Percentiles rank a stretch among this genome's conserved stretches.
Evolutionary conservation across 176 grass and related monocot genomes (phyloP).

Genomic region (Elaeis guineensis): DNA sequence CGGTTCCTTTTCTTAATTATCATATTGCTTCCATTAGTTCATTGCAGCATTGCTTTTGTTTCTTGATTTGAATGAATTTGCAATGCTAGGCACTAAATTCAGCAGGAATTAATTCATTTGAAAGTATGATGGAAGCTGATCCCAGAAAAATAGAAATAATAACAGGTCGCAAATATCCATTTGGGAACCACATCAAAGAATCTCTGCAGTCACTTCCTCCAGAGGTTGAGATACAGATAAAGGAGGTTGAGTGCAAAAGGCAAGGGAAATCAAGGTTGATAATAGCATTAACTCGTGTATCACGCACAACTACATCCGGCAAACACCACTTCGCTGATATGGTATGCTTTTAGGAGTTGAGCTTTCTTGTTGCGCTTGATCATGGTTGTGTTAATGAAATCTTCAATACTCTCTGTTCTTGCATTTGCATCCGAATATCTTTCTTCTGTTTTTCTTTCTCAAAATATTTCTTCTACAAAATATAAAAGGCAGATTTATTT

Average conservation of each 20-base stretch:
- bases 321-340: constrained; percentile 71
- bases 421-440: no score
- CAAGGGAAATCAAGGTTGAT: constrained; percentile 52
- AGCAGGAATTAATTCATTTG: constrained; percentile 66
- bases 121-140: constrained; percentile 62
- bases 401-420: no score
- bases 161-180: constrained; percentile 87
- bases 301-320: constrained; percentile 38
- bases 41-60: no score
- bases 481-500: neutral
- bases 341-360: constrained; percentile 28
- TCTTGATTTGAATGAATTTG: constrained; percentile 1
- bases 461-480: constrained; percentile 16
- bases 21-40: no score
- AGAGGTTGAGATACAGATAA: constrained; percentile 70
- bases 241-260: constrained; percentile 46
- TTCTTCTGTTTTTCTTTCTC: no score
- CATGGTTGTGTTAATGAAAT: no score
- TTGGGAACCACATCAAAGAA: constrained; percentile 78
- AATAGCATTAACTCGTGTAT: constrained; percentile 49
- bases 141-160: constrained; percentile 82
- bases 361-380: neutral
- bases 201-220: constrained; percentile 60
- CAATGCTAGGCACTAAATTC: constrained; percentile 53
- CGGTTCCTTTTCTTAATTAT: constrained; percentile 11